A percentile compares a stretch with the other conserved stretches of the same genome.
These are phyloP conservation scores for Eleusine coracana DNA, from an alignment of 176 grass and related monocot genomes.

Conservation along the genomic window DNA sequence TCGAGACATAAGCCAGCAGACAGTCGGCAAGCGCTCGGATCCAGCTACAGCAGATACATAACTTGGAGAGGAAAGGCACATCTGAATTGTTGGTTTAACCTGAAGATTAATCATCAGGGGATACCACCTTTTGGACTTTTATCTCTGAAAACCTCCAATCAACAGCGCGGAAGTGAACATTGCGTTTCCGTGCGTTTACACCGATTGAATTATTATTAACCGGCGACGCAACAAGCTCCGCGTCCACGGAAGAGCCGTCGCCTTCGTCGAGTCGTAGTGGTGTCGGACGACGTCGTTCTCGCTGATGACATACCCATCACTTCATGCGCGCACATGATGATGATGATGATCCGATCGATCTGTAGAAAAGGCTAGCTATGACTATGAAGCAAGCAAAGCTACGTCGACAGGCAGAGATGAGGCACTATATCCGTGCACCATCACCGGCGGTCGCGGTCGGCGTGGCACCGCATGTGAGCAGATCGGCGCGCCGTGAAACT, in stretches of 20 bases:
- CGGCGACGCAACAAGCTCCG: not conserved
- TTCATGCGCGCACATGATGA: not conserved
- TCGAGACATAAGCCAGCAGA: no score
- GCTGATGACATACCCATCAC: not conserved
- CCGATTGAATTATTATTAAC: not conserved
- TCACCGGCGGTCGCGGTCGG: not conserved
- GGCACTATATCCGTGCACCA: not conserved
- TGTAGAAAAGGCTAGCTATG: not conserved
- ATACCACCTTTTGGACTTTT: no score
- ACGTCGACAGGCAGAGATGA: not conserved
- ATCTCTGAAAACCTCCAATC: no score
- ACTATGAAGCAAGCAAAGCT: not conserved
- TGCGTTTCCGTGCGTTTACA: not conserved
- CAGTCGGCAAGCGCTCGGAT: no score
- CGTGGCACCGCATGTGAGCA: slow-evolving; percentile 18
- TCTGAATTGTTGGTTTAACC: no score
- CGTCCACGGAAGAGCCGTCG: not conserved
- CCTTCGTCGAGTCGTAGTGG: not conserved
- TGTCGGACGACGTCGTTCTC: not conserved
- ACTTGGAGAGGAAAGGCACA: no score
- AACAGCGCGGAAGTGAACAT: no score
- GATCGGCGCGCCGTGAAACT: not conserved
- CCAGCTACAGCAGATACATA: no score
- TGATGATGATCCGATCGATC: not conserved
- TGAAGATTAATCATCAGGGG: no score